Evolutionary conservation across 176 grass and related monocot genomes (phyloP), one percentile per base, ranked within the genome.

Genomic region (Cenchrus purpureus): DNA sequence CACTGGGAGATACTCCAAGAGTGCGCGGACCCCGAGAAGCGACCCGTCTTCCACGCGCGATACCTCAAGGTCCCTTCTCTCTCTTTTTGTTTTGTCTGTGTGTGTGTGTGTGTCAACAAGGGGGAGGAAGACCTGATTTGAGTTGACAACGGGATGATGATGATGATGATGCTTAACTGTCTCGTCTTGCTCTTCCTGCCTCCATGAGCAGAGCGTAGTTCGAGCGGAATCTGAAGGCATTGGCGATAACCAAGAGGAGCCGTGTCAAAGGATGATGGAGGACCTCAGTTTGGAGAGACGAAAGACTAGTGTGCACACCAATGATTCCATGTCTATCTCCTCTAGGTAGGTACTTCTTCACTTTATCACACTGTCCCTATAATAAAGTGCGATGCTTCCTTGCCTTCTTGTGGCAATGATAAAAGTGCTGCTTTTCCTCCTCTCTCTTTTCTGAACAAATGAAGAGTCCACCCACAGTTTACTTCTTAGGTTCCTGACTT

Each of bases 1-100:
- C 95, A 98, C 86, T 80, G 79, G 68, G 59, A 51, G 56, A 93
- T 98, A 79, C 93, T 98, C 76, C 77, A 78, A 58, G 79, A 90
- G 46, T 88, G 78, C 61, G 78, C 86, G 14, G 42, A 85, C 48
- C 89, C 87, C 16, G 52, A 83, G 0, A 95, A 83, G 29, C 76
- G 87, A 8, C 82, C 93, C 4, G 74, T 98, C 75, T 95, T 98
- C 83, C 80, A 68, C 79, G 93, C 88, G 34, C 89, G 91, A 6
- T 91, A 87, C 69, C 20, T 95, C 10, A 75, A 91, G 91, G 95
- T 80, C 6, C 61, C 19, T 12, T 20, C n/a, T 9, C 9, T 60
- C 6, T 6, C 4, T 14, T 53, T 53, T 0, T 53, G 51, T 2
- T 4, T 40, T 4, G 3, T 2, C 37, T 53, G 12, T 58, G 17